These are phyloP conservation scores for Syzygium grande DNA, from an alignment of 345 rosid species.

Conservation along the genomic window DNA sequence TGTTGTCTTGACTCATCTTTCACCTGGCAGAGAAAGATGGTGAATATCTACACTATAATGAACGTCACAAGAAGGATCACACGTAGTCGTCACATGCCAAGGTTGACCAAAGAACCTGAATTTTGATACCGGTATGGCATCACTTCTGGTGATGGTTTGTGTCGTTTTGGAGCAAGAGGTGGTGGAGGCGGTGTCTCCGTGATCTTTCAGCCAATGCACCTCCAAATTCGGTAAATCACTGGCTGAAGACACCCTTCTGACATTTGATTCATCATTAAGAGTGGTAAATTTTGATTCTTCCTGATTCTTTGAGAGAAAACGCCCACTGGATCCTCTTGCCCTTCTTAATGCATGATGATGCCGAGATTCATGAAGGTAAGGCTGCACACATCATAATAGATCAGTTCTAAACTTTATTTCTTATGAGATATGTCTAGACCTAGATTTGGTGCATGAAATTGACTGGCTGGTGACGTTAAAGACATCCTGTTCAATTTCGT, in stretches of 20 bases:
- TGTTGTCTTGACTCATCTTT: not conserved
- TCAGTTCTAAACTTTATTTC: not conserved
- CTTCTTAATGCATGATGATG: conserved; percentile 78
- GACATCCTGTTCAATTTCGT: not conserved
- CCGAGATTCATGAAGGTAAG: conserved; percentile 85
- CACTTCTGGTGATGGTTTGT: conserved; percentile 28
- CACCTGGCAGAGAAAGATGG: not conserved
- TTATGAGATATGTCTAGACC: not conserved
- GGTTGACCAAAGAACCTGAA: conserved; percentile 45
- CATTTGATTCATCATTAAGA: not conserved
- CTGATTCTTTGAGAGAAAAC: conserved; percentile 56
- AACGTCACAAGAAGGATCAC: not conserved
- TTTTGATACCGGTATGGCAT: conserved; percentile 32
- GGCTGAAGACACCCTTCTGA: conserved; percentile 1
- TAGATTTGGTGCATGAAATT: not conserved
- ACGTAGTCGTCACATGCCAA: conserved; percentile 17
- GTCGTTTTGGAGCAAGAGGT: conserved; percentile 36
- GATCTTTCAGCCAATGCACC: conserved; percentile 8
- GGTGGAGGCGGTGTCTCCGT: conserved; percentile 30
- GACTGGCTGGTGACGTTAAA: not conserved
- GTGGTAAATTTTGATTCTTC: conserved; percentile 28
- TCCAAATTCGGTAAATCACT: not conserved
- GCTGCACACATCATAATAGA: conserved; percentile 29
- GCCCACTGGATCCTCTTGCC: conserved; percentile 82
- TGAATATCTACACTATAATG: not conserved